These are phyloP conservation scores for Fistulifera pelliculosa DNA, from an alignment of 108 stramenopile genomes.

Conservation along the genomic window DNA sequence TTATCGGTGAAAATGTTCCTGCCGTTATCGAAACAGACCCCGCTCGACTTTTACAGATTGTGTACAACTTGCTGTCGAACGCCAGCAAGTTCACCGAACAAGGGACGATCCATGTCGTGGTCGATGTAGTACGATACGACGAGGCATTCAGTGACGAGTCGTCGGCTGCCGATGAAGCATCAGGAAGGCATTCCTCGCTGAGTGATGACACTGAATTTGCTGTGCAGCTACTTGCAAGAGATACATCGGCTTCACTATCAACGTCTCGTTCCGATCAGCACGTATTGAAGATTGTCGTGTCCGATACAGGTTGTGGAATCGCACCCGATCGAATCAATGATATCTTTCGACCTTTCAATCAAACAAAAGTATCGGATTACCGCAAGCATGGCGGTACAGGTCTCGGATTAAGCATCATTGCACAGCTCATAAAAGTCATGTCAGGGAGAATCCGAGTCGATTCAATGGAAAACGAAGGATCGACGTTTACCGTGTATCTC, in stretches of 20 bases:
- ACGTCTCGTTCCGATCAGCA: background rate
- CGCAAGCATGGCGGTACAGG: conserved; percentile 30
- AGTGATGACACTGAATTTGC: too few relatives aligned
- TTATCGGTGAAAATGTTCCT: background rate
- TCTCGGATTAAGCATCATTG: conserved; percentile 23
- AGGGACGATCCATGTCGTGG: conserved; percentile 2
- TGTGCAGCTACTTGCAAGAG: too few relatives aligned
- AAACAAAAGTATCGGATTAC: conserved; percentile 22
- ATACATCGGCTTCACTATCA: too few relatives aligned
- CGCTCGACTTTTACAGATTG: conserved; percentile 5
- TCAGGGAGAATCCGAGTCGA: conserved; percentile 4
- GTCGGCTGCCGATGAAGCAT: background rate
- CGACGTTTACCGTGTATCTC: conserved; percentile 13
- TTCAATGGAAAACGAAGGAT: conserved; percentile 2
- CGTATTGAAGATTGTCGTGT: conserved; percentile 2
- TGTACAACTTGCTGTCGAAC: conserved; percentile 18
- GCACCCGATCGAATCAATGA: conserved; percentile 9
- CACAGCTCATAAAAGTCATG: background rate
- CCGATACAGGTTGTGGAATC: conserved; percentile 36
- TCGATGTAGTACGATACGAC: background rate
- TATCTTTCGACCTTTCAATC: conserved; percentile 25
- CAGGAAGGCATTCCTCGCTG: too few relatives aligned
- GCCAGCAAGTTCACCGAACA: conserved; percentile 21
- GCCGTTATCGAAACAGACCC: background rate
- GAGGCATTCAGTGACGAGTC: background rate